Base-by-base conservation (phyloP, 495 filamentous ascomycete genomes). In the Penicillium turbatum region DNA sequence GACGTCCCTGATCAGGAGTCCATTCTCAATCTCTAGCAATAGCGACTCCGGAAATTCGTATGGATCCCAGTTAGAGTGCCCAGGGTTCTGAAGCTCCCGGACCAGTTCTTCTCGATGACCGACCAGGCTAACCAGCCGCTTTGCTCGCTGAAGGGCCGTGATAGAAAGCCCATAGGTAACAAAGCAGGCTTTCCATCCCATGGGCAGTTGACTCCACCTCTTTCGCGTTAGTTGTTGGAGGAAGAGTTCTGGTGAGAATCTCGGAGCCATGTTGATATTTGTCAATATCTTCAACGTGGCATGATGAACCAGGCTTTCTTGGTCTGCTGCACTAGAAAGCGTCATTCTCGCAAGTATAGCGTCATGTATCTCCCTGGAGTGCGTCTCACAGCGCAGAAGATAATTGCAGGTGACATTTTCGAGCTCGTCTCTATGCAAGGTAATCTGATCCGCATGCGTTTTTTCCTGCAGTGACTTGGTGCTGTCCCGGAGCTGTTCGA, bases 1-100 rank as follows among this genome's bases (percentile, higher is more conserved):
- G 1, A 81, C 77, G 7, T 67, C 66, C 4, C 86, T 79, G 27
- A 90, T 85, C 4, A 81, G 57, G 17, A 91, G 68, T 8, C 77
- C 74, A 38, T 75, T 84, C 38, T 91, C 86, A 12, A 88, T 64
- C 51, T 89, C 83, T 0, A 91, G 57, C 8, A 90, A 68, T 4
- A 89, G 62, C 48, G 65, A 80, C 16, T 90, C 85, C 0, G 84
- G 81, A 37, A 71, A 70, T 0, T 78, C 56, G 5, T 64, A 24
- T 0, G 80, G 80, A 37, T 78, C 55, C 78, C 82, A 85, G 31
- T 79, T 77, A 10, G 62, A 64, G 56, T 82, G 78, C 2, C 83
- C 84, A 3, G 53, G 38, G 56, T 85, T 87, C 2, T 34, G 41
- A 0, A 85, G 44, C 57, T 88, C 86, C 26, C 64, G 66, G 0